phyloP scores from a whole-genome alignment of 331 rosid species.

The Spiraea crenata region DNA sequence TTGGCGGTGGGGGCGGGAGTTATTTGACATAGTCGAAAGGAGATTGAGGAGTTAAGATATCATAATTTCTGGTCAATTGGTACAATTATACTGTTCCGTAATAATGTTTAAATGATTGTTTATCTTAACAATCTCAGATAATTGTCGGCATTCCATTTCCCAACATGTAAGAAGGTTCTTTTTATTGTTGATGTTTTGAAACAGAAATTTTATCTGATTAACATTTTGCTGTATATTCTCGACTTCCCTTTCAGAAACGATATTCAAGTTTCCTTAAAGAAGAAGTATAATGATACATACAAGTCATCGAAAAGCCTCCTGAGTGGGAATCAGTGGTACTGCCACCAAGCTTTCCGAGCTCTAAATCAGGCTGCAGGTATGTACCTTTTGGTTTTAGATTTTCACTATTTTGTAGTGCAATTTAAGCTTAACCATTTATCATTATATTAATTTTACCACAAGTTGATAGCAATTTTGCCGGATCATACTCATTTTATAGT shows the following conservation, averaged over 20 bases:
- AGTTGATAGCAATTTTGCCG: not conserved
- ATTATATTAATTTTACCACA: not conserved
- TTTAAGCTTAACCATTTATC: too few relatives aligned
- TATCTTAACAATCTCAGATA: constrained; percentile 81
- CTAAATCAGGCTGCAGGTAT: constrained; percentile 96
- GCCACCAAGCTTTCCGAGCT: constrained; percentile 97
- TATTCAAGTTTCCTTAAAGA: constrained; percentile 72
- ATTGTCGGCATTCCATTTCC: constrained; percentile 96
- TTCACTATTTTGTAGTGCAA: too few relatives aligned
- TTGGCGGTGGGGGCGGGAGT: not conserved
- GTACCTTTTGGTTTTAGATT: not conserved
- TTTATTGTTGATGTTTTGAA: constrained; percentile 15
- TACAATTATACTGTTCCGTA: not conserved
- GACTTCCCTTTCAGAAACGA: constrained; percentile 57
- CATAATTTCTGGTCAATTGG: constrained; percentile 4
- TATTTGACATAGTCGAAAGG: not conserved
- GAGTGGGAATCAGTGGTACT: constrained; percentile 90
- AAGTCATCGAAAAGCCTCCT: constrained; percentile 69
- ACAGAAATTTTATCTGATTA: constrained; percentile 3
- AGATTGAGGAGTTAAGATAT: not conserved
- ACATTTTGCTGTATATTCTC: constrained; percentile 34
- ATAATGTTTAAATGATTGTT: constrained; percentile 3
- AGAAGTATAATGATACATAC: constrained; percentile 78
- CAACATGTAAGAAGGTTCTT: constrained; percentile 66
- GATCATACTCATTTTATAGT: not conserved